phyloP scores from a whole-genome alignment of 108 stramenopile genomes.

The Mayamaea pseudoterrestris region DNA sequence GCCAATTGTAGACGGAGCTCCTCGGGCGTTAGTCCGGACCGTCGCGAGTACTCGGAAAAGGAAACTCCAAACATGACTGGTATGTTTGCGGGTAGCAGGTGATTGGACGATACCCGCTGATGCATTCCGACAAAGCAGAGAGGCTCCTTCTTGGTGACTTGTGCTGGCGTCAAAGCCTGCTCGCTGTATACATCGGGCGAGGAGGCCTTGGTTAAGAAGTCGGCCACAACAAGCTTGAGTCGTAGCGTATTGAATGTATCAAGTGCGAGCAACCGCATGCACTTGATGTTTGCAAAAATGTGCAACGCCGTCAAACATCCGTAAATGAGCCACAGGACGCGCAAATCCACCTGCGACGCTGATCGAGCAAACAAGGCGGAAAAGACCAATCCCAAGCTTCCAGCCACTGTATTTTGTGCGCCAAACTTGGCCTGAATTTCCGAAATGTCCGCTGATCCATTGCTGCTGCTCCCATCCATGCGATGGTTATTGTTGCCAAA shows the following conservation, averaged over 20 bases:
- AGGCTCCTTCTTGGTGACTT: conserved; percentile 47
- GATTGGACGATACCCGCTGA: conserved; percentile 6
- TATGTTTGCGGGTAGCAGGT: background rate
- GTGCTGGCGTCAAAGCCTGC: conserved; percentile 30
- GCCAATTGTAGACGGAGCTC: background rate
- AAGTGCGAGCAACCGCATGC: conserved; percentile 64
- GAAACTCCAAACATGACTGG: conserved; percentile 42
- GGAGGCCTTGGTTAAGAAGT: conserved; percentile 10
- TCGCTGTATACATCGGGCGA: background rate
- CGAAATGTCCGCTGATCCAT: conserved; percentile 44
- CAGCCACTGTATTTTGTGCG: conserved; percentile 69
- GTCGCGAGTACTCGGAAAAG: conserved; percentile 30
- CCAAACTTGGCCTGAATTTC: conserved; percentile 72
- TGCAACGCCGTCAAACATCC: conserved; percentile 43
- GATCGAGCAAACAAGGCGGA: conserved; percentile 53
- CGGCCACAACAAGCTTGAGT: conserved; percentile 40
- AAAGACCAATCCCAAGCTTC: conserved; percentile 58
- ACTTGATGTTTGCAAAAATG: conserved; percentile 43
- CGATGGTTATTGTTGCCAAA: too few relatives aligned
- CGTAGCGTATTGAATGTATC: conserved; percentile 54
- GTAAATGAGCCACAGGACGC: conserved; percentile 42
- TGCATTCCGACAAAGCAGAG: conserved; percentile 37
- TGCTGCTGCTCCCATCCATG: too few relatives aligned
- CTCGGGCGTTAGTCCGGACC: conserved; percentile 11
- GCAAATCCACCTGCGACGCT: conserved; percentile 14